Evolutionary conservation across 345 rosid genomes (phyloP), one percentile per base, ranked within the genome.

Genomic region (Eucalyptus erythrocorys): DNA sequence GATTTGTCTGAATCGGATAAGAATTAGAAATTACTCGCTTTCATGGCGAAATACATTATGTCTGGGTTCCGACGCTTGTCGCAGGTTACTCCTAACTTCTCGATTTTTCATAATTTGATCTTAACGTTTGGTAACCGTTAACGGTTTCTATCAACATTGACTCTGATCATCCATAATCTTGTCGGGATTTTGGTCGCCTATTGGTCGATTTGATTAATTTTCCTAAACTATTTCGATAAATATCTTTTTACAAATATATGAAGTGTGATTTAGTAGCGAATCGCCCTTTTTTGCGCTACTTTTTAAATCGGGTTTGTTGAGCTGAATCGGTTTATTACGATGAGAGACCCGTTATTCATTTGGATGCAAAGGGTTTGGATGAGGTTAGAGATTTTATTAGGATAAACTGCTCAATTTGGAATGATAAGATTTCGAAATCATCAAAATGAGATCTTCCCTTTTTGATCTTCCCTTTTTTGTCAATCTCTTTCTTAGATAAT

Each of bases 1-100:
- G 32, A 13, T 64, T 64, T n/a, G 76, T 2, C 37, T n/a, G 1
- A 14, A 64, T 24, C 3, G n/a, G 21, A n/a, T 3, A n/a, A 64
- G 10, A n/a, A 64, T 64, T n/a, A 64, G 76, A 64, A 64, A 30
- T 34, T 61, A 61, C 17, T 14, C 5, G 6, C 76, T 64, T n/a
- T 64, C 76, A n/a, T 40, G 84, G 47, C 9, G 16, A 3, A 76
- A 3, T 11, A 40, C 15, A 6, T 40, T 37, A 0, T 21, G 3
- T 5, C 5, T 0, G 1, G 2, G 45, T 40, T 22, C 1, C 5
- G 5, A 21, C 5, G 0, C 1, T 10, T 21, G 5, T 10, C 5
- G 0, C 0, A 0, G 3, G 24, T 40, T 22, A 17, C 0, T 40
- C 1, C 7, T 2, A 9, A 16, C 4, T 34, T 34, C 0, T 4